A percentile compares a stretch with the other conserved stretches of the same genome.
Conservation (phyloP, 805 yeast species). For the Teunomyces stri region DNA sequence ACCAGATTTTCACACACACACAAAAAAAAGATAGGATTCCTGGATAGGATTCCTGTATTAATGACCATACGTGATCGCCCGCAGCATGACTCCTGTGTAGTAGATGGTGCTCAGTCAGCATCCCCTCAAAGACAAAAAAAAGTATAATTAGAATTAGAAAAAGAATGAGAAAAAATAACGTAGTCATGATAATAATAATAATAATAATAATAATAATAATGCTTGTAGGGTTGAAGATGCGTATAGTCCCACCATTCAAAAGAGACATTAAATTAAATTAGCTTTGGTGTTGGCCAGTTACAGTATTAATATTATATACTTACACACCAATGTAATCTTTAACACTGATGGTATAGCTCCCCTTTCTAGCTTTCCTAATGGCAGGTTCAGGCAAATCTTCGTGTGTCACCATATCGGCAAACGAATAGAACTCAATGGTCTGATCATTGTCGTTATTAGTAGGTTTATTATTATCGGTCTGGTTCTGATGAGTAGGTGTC, state of each 20-base stretch:
- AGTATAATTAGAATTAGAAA: too few relatives aligned
- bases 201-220: too few relatives aligned
- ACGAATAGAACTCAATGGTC: slow-evolving; percentile 32
- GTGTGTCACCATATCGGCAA: slow-evolving; percentile 27
- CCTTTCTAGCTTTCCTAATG: slow-evolving; percentile 4
- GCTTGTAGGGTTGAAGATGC: too few relatives aligned
- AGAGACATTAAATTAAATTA: background rate
- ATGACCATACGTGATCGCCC: too few relatives aligned
- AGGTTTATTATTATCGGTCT: background rate
- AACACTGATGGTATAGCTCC: slow-evolving; percentile 18
- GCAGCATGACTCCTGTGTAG: too few relatives aligned
- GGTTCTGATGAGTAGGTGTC: background rate
- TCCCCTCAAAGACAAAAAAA: too few relatives aligned
- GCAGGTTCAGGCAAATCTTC: slow-evolving; percentile 12
- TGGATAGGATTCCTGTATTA: too few relatives aligned
- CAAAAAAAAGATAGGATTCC: background rate
- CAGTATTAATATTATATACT: background rate
- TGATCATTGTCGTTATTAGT: slow-evolving; percentile 7
- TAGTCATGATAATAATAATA: background rate
- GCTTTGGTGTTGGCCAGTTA: background rate
- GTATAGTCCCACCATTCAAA: background rate
- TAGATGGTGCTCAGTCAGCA: too few relatives aligned
- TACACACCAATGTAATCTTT: slow-evolving; percentile 23
- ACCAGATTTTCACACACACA: background rate
- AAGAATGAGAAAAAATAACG: background rate